A percentile compares a stretch with the other conserved stretches of the same genome.
Conservation (phyloP, 2,329 filamentous ascomycete genomes). For the Penicillium sp. region DNA sequence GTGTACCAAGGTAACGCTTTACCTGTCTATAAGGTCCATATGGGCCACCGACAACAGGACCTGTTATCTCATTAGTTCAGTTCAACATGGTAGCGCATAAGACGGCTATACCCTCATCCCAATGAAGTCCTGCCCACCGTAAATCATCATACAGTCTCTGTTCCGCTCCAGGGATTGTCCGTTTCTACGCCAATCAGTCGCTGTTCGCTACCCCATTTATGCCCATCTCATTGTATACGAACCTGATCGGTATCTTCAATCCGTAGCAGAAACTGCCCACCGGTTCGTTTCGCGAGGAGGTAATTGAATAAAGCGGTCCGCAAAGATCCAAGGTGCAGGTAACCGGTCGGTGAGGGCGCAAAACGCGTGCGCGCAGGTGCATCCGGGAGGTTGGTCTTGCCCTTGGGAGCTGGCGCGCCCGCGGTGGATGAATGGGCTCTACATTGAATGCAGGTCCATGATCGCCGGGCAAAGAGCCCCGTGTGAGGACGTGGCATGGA, state of each 20-base stretch:
- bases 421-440: slow-evolving; percentile 33
- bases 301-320: slow-evolving; percentile 96
- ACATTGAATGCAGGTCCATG: slow-evolving; percentile 40
- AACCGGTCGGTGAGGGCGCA: slow-evolving; percentile 92
- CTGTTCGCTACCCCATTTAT: not conserved
- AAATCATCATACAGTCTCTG: slow-evolving; percentile 75
- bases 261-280: slow-evolving; percentile 85
- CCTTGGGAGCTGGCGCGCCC: slow-evolving; percentile 29
- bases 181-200: slow-evolving; percentile 60
- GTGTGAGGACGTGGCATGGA: slow-evolving; percentile 31
- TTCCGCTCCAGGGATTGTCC: slow-evolving; percentile 79
- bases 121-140: slow-evolving; percentile 82
- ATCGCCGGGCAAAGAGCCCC: slow-evolving; percentile 29
- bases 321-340: slow-evolving; percentile 86
- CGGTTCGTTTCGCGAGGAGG: slow-evolving; percentile 80
- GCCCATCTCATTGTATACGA: slow-evolving; percentile 26
- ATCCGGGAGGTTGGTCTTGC: slow-evolving; percentile 45
- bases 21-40: slow-evolving; percentile 87
- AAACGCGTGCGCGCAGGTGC: slow-evolving; percentile 77
- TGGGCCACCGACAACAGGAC: slow-evolving; percentile 76
- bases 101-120: slow-evolving; percentile 74
- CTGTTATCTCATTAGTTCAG: slow-evolving; percentile 40
- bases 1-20: slow-evolving; percentile 18
- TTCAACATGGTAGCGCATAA: not conserved
- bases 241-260: slow-evolving; percentile 96